Percentiles rank a stretch among this genome's conserved stretches.
Evolutionary conservation across 73 alveolate species (phyloP).

Genomic region (Paramecium bursaria): DNA sequence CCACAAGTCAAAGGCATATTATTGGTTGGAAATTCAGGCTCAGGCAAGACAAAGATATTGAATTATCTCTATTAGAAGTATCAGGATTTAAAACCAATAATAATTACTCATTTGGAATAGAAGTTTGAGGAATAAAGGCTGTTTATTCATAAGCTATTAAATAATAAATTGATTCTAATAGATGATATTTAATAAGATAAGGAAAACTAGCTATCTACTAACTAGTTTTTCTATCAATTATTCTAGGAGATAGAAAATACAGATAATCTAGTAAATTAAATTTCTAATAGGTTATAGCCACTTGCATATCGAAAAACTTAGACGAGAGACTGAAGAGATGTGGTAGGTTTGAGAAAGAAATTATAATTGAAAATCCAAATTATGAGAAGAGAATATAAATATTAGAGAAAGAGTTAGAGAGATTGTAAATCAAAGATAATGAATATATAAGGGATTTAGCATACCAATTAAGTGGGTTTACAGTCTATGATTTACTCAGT

Average conservation of each 20-base stretch:
- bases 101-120: constrained; percentile 8
- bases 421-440: constrained; percentile 9
- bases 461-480: constrained; percentile 68
- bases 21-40: constrained; percentile 3
- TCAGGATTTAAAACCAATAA: constrained; percentile 10
- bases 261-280: neutral
- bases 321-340: constrained; percentile 61
- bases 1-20: constrained; percentile 42
- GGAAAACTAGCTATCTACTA: neutral
- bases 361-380: constrained; percentile 60
- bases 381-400: constrained; percentile 62
- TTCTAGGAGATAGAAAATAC: neutral
- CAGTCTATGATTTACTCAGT: constrained; percentile 62
- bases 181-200: constrained; percentile 33
- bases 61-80: neutral
- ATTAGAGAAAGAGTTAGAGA: constrained; percentile 16
- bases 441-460: constrained; percentile 50
- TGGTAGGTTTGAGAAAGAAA: constrained; percentile 71
- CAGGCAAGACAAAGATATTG: neutral
- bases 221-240: constrained; percentile 16
- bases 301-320: constrained; percentile 33
- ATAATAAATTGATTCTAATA: constrained; percentile 26
- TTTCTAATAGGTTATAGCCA: constrained; percentile 14
- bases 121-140: constrained; percentile 16
- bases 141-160: neutral